Base-by-base conservation (phyloP, 345 rosid genomes). In the Brassica rapa region DNA sequence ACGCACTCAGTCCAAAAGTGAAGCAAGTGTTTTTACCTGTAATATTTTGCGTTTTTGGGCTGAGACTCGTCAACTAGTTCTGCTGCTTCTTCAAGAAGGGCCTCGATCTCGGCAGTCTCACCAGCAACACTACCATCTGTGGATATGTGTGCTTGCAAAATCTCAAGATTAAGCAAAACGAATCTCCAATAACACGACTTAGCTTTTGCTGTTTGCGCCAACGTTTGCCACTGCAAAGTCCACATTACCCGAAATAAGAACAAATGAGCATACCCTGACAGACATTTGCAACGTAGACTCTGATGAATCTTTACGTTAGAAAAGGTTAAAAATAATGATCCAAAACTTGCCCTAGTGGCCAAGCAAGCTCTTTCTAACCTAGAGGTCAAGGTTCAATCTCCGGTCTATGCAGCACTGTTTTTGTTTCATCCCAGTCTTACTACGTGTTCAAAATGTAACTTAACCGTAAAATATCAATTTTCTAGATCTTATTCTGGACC, bases 11-110 rank as follows among this genome's bases (percentile, higher is more conserved):
- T 66, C 16, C 68, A 60, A 11, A 60, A 49, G 27, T 4, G 6
- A 49, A 25, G 68, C 30, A 56, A 16, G 8, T 9, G n/a, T 71
- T 53, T 33, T 72, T 49, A 91, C 99, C 99, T 88, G 85, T 88
- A 91, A 80, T 95, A 95, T 79, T 89, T 93, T 60, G 93, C 89
- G 71, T 91, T 88, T 82, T 87, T 86, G 62, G 85, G 88, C 80
- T 82, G 90, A 74, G 91, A 84, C 66, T 86, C 96, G 46, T 91
- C 96, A 73, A 95, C 96, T 86, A 95, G 89, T 84, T 93, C 97
- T 2, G 99, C 99, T 66, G 98, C 99, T 87, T 95, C 99, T 86
- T 95, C 96, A 14, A 95, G 67, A 69, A 86, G 86, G 32, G 88
- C 99, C 75, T 90, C 89, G 4, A 93, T 88, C 85, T 93, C 97